phyloP scores from a whole-genome alignment of 768 basidiomycete species.

The Mycena galopus region DNA sequence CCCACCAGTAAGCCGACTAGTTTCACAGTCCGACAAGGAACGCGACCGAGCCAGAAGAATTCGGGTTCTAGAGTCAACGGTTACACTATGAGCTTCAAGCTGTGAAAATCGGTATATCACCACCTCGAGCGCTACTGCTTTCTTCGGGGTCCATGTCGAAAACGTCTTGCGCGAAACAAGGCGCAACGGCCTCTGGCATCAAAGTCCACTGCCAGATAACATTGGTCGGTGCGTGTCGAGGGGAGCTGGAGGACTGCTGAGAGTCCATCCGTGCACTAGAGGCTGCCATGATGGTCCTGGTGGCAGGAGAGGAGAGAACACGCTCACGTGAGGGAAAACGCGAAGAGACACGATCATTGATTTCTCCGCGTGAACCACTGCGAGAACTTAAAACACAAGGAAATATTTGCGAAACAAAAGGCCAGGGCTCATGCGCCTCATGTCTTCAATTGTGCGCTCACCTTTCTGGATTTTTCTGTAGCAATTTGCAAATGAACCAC shows the following conservation, averaged over 20 bases:
- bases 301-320: no score
- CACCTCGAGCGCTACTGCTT: conserved; percentile 50
- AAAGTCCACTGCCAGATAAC: conserved; percentile 67
- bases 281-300: background rate
- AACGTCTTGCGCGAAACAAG: conserved; percentile 69
- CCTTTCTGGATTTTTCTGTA: no score
- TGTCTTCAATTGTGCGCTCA: no score
- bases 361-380: no score
- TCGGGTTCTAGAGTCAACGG: conserved; percentile 61
- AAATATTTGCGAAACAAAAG: no score
- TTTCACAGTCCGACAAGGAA: conserved; percentile 76
- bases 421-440: no score
- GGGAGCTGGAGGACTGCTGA: background rate
- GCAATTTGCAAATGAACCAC: no score
- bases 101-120: background rate
- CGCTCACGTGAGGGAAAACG: no score
- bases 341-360: no score
- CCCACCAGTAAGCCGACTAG: conserved; percentile 78
- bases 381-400: no score
- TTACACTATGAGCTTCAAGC: conserved; percentile 10
- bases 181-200: conserved; percentile 65
- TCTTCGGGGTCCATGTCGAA: conserved; percentile 63
- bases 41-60: conserved; percentile 78
- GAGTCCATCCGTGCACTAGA: background rate
- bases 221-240: background rate